Evolutionary conservation across 495 filamentous ascomycete genomes (phyloP).

Genomic region (Xylaria sp.): DNA sequence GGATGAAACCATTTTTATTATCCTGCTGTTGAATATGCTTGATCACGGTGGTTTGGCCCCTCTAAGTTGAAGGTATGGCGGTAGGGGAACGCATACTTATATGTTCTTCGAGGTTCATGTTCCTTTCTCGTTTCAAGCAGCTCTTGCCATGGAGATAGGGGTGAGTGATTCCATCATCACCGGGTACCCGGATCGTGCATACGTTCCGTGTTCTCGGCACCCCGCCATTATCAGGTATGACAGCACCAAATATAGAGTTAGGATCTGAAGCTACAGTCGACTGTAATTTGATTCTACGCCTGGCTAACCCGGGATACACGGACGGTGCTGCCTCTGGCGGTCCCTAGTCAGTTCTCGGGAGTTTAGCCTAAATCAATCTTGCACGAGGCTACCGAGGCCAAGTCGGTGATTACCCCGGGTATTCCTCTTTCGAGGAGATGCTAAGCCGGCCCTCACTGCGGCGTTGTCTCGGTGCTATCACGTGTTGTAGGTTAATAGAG

Average conservation of each 20-base stretch:
- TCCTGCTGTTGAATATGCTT: neutral
- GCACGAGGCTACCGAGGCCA: neutral
- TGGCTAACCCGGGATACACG: neutral
- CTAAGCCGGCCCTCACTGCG: neutral
- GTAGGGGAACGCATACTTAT: neutral
- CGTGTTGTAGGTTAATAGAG: neutral
- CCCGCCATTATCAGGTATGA: neutral
- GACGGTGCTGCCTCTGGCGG: neutral
- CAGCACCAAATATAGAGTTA: neutral
- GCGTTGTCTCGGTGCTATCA: neutral
- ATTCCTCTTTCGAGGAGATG: neutral
- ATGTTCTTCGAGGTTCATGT: neutral
- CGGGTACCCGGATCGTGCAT: neutral
- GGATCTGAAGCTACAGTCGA: neutral
- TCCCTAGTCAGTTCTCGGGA: neutral
- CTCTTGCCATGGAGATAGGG: neutral
- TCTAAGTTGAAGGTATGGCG: neutral
- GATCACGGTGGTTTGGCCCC: neutral
- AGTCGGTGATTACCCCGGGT: conserved; percentile 10
- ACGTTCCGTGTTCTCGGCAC: neutral
- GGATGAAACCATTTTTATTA: conserved; percentile 54
- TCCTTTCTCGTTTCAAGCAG: neutral
- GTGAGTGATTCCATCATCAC: neutral
- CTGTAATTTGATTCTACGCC: neutral
- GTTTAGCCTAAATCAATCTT: conserved; percentile 3